Evolutionary conservation across 257 asterid genomes (phyloP), one percentile per base, ranked within the genome.

Genomic region (Capsicum baccatum): DNA sequence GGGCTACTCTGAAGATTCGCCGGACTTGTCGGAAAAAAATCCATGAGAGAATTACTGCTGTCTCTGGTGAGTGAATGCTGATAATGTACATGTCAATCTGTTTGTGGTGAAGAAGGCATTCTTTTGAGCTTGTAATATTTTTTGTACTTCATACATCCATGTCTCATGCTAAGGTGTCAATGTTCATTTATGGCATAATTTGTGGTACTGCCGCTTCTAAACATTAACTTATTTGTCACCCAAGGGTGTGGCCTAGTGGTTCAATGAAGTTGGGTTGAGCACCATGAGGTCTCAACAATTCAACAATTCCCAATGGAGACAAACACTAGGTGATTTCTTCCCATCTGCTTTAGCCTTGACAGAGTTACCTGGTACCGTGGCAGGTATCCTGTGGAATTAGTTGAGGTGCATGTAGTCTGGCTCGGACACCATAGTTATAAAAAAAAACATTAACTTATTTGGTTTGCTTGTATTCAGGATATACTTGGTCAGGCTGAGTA

Each of bases 1-100:
- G 96, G 50, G 80, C 73, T 52, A 79, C 91, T 87, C 79, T 95
- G 86, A 92, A 92, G 88, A 90, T 81, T 89, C 94, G 90, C 55
- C 91, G 97, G 62, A 88, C 88, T 80, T 94, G 92, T 87, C 93
- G 97, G 85, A 90, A 91, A 89, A 95, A 91, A 94, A 94, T 95
- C 86, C 94, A 94, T 0, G 97, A 95, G 89, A 94, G 99, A 89
- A 92, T 97, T 64, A 85, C 60, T 3, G 94, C 95, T 83, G 86
- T 97, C 89, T 88, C 83, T 47, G 95, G 99, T 94, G 86, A 87
- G 90, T 79, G 15, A 50, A 37, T 37, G 3, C 15, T 60, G 9
- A 6, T 1, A 26, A 58, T 12, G 37, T 42, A 21, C 71, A 48
- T 39, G 74, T 19, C 54, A 17, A 5, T 54, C 79, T 57, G 33